These are phyloP conservation scores for Trichocladium antarcticum DNA, from an alignment of 495 filamentous ascomycete species.

Conservation along the genomic window DNA sequence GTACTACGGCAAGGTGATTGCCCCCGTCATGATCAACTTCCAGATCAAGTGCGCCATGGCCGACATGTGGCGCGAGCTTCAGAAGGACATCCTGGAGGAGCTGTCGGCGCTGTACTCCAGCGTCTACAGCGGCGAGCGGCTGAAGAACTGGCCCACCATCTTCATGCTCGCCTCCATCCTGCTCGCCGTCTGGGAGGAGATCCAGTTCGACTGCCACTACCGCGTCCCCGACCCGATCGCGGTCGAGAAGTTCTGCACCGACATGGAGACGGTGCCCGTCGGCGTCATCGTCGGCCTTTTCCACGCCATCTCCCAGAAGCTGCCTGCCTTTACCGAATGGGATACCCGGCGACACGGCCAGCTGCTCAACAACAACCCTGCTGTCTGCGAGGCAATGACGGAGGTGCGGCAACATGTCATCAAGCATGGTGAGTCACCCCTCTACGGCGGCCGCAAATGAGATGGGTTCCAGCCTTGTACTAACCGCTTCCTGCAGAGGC, in stretches of 20 bases:
- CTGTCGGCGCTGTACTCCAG: constrained; percentile 80
- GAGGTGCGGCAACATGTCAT: constrained; percentile 81
- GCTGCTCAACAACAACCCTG: constrained; percentile 71
- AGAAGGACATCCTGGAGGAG: constrained; percentile 89
- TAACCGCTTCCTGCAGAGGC: constrained; percentile 32
- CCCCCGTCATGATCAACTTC: constrained; percentile 97
- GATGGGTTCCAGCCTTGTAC: not conserved
- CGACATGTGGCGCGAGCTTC: constrained; percentile 89
- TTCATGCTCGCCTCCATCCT: constrained; percentile 88
- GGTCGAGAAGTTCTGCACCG: constrained; percentile 82
- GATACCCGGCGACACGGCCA: constrained; percentile 80
- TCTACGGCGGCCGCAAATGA: not conserved
- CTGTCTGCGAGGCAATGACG: constrained; percentile 87
- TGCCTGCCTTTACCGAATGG: constrained; percentile 83
- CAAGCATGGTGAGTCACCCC: constrained; percentile 62
- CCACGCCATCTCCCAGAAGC: constrained; percentile 89
- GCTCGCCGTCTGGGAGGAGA: constrained; percentile 88
- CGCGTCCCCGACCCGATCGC: constrained; percentile 69
- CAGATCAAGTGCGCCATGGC: constrained; percentile 91
- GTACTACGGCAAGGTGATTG: constrained; percentile 75
- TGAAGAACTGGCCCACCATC: constrained; percentile 96
- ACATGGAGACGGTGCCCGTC: constrained; percentile 90
- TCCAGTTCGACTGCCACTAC: constrained; percentile 95
- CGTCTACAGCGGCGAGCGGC: constrained; percentile 83
- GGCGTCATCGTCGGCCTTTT: constrained; percentile 91